phyloP scores from a whole-genome alignment of 192 early-diverging fungal species.

The Coemansia sp. region DNA sequence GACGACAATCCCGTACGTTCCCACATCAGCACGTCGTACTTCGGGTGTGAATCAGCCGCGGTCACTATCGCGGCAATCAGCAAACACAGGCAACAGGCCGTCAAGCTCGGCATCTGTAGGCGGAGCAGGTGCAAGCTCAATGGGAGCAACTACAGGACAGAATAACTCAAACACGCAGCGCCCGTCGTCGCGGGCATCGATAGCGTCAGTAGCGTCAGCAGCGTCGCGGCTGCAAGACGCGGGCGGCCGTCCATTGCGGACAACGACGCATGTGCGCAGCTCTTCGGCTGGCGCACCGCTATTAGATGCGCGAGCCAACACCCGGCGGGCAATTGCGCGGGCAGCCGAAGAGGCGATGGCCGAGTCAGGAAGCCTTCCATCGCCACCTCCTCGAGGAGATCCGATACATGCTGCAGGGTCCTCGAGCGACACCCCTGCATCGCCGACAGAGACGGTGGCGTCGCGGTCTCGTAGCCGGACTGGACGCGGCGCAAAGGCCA shows the following conservation, averaged over 20 bases:
- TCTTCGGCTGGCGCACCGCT: conserved; percentile 43
- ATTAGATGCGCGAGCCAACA: conserved; percentile 21
- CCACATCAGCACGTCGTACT: conserved; percentile 27
- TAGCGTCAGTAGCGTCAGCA: conserved; percentile 25
- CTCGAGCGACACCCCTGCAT: conserved; percentile 23
- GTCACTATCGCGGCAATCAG: conserved; percentile 40
- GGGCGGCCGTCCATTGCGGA: conserved; percentile 10
- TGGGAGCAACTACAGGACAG: conserved; percentile 18
- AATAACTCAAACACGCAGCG: conserved; percentile 14
- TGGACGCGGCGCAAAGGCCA: conserved; percentile 10
- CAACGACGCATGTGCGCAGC: conserved; percentile 35
- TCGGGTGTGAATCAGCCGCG: conserved; percentile 22
- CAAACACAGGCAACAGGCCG: conserved; percentile 19
- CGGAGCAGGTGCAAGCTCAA: conserved; percentile 1
- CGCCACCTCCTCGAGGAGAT: conserved; percentile 20
- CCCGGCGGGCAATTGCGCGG: conserved; percentile 22
- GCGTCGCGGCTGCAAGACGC: conserved; percentile 16
- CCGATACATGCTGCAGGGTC: conserved; percentile 5
- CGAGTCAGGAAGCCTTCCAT: neutral
- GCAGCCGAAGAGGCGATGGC: conserved; percentile 19
- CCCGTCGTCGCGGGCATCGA: conserved; percentile 38
- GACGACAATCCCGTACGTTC: conserved; percentile 38
- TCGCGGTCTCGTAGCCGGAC: conserved; percentile 25
- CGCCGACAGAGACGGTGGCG: conserved; percentile 38
- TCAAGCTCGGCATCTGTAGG: conserved; percentile 35